Evolutionary conservation across 371 early-diverging fungal genomes (phyloP).

Genomic region (Mucor mucedo): DNA sequence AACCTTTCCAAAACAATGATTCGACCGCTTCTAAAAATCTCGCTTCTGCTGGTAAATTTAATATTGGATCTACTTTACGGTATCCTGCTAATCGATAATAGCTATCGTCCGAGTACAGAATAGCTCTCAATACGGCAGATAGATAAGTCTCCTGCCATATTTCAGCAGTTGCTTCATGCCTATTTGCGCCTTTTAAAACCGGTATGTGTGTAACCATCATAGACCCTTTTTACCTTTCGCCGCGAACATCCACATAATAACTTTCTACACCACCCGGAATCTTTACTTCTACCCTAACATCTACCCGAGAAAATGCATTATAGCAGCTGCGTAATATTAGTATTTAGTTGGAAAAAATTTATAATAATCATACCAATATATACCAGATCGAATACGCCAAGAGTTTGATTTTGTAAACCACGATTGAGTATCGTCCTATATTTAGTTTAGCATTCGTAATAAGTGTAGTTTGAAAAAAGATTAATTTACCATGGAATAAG

Average conservation of each 20-base stretch:
- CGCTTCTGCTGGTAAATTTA: conserved; percentile 71
- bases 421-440: conserved; percentile 72
- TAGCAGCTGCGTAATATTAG: conserved; percentile 69
- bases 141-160: conserved; percentile 93
- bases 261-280: conserved; percentile 97
- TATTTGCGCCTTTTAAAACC: conserved; percentile 9
- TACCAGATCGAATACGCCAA: conserved; percentile 75
- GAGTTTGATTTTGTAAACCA: conserved; percentile 74
- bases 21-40: conserved; percentile 85
- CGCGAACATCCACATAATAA: conserved; percentile 83
- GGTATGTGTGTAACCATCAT: too few relatives aligned
- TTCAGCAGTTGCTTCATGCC: conserved; percentile 73
- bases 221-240: conserved; percentile 59
- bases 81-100: conserved; percentile 74
- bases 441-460: background rate
- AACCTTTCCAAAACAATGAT: conserved; percentile 86
- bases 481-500: conserved; percentile 82
- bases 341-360: background rate
- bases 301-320: conserved; percentile 95
- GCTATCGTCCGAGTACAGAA: conserved; percentile 88
- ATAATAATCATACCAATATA: conserved; percentile 60
- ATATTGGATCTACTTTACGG: conserved; percentile 83
- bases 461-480: too few relatives aligned
- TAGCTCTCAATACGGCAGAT: conserved; percentile 86
- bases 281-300: conserved; percentile 94